Conservation (phyloP, 176 grass and related monocot species). For the Musa acuminata region DNA sequence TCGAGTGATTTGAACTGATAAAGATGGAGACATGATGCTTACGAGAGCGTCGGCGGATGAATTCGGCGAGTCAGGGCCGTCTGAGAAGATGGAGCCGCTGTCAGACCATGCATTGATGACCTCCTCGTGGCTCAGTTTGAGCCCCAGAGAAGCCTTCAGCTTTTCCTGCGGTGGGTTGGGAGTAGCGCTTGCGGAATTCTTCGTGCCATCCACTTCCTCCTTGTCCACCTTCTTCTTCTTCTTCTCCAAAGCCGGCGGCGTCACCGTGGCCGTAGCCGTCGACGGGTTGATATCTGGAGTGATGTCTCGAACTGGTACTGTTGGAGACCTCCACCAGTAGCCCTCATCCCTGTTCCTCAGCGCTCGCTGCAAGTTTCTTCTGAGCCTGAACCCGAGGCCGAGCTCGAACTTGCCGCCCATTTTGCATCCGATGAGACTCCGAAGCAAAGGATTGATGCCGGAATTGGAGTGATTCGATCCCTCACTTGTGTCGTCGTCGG, state of each 20-base stretch:
- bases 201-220: conserved; percentile 13
- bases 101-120: conserved; percentile 68
- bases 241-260: conserved; percentile 32
- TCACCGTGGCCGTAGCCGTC: background rate
- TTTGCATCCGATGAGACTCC: conserved; percentile 65
- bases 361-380: conserved; percentile 53
- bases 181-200: conserved; percentile 21
- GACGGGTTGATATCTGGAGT: conserved; percentile 26
- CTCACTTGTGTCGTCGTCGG: conserved; percentile 8
- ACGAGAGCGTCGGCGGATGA: conserved; percentile 66
- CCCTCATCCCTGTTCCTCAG: conserved; percentile 59
- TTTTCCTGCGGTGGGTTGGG: conserved; percentile 22
- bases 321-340: conserved; percentile 68
- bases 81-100: conserved; percentile 58
- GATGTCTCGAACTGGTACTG: conserved; percentile 66
- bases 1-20: background rate
- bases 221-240: conserved; percentile 50
- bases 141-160: conserved; percentile 49
- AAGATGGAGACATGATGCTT: conserved; percentile 26
- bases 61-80: conserved; percentile 48
- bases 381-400: conserved; percentile 36
- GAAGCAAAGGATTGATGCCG: conserved; percentile 57
- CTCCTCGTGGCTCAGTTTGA: conserved; percentile 64
- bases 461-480: conserved; percentile 37
- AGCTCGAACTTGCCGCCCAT: conserved; percentile 55